Percentiles rank a stretch among this genome's conserved stretches.
Conservation (phyloP, 2,329 filamentous ascomycete species). For the Trichoderma harzianum region DNA sequence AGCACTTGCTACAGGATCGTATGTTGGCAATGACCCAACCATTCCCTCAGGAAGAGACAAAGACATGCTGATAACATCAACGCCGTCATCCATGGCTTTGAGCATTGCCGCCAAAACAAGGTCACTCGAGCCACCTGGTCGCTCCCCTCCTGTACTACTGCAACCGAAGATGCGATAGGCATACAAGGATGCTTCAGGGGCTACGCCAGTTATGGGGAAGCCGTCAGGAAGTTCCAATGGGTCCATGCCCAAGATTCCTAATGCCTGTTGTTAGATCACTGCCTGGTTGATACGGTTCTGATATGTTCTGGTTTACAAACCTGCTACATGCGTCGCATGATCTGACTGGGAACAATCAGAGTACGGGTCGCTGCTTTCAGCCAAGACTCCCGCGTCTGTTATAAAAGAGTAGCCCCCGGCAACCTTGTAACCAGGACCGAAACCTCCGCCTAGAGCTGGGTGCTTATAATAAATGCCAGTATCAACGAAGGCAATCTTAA, state of each 20-base stretch:
- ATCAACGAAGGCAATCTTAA: not conserved
- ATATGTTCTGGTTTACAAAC: not conserved
- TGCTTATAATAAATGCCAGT: slow-evolving; percentile 4
- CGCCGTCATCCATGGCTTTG: not conserved
- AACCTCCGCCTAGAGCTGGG: not conserved
- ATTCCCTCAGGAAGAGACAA: not conserved
- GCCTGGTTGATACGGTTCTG: no score
- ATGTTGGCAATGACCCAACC: not conserved
- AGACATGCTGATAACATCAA: slow-evolving; percentile 1
- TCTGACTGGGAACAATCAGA: not conserved
- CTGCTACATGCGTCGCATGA: slow-evolving; percentile 3
- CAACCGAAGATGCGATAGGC: not conserved
- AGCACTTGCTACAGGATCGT: not conserved
- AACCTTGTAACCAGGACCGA: not conserved
- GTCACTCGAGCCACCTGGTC: not conserved
- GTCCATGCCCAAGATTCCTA: slow-evolving; percentile 5
- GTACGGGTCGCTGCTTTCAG: not conserved
- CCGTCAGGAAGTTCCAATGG: not conserved
- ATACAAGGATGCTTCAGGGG: slow-evolving; percentile 4
- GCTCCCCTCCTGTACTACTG: not conserved
- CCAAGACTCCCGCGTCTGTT: not conserved
- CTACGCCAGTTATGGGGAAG: not conserved
- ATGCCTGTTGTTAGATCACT: not conserved
- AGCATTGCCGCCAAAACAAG: not conserved
- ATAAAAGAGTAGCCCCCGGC: not conserved